These are phyloP conservation scores for Trypanosomatidae sp. DNA, from an alignment of 208 protist genomes.

Conservation along the genomic window DNA sequence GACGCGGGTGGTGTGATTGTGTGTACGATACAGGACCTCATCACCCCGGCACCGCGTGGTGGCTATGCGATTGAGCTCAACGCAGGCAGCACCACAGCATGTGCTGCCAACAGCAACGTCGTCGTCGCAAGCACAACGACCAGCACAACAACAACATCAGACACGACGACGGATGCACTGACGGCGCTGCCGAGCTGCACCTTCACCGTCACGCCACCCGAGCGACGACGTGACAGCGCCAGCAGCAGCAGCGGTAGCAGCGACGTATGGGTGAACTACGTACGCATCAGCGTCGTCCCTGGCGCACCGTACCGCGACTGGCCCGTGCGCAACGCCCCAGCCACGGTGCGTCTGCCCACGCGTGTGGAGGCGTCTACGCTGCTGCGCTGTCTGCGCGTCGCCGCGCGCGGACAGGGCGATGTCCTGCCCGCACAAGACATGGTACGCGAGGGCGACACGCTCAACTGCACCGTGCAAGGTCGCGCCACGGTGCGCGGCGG, in stretches of 20 bases:
- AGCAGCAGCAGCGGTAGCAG: neutral
- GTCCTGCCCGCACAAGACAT: constrained; percentile 15
- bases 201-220: constrained; percentile 48
- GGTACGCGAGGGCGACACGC: constrained; percentile 20
- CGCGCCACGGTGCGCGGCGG: constrained; percentile 17
- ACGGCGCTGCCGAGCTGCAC: constrained; percentile 17
- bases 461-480: constrained; percentile 49
- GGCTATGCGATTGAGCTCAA: constrained; percentile 38
- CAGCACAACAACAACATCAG: too few relatives aligned
- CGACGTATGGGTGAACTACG: constrained; percentile 21
- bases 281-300: constrained; percentile 24
- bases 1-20: constrained; percentile 3
- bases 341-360: constrained; percentile 46
- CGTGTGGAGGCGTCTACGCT: constrained; percentile 15
- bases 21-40: constrained; percentile 28
- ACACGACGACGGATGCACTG: too few relatives aligned
- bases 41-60: constrained; percentile 8
- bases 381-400: too few relatives aligned
- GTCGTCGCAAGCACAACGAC: too few relatives aligned
- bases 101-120: constrained; percentile 11
- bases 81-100: constrained; percentile 25
- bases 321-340: constrained; percentile 46
- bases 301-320: constrained; percentile 20
- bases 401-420: constrained; percentile 1
- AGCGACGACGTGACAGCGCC: too few relatives aligned